phyloP scores from a whole-genome alignment of 306 rosid species.

The Styphnolobium japonicum region DNA sequence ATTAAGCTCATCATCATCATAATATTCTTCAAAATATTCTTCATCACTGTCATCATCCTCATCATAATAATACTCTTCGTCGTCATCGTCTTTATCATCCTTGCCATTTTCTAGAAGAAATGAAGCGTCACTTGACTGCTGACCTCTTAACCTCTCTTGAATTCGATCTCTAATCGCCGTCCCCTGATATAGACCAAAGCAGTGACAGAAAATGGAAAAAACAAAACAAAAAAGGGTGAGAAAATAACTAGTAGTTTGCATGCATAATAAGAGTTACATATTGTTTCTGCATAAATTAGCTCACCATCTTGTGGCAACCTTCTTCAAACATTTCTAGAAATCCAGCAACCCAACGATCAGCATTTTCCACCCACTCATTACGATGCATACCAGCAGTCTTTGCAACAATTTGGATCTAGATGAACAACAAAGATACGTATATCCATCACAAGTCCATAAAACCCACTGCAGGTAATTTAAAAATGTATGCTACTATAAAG shows the following conservation, averaged over 20 bases:
- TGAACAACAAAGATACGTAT: conserved; percentile 25
- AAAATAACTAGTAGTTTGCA: background rate
- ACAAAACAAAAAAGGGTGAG: background rate
- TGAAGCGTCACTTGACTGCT: conserved; percentile 39
- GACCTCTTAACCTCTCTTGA: conserved; percentile 84
- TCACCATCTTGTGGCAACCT: conserved; percentile 98
- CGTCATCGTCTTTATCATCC: conserved; percentile 35
- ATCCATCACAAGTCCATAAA: conserved; percentile 26
- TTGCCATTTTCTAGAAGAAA: conserved; percentile 51
- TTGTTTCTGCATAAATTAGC: conserved; percentile 22
- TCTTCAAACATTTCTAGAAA: conserved; percentile 99
- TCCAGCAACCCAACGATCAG: conserved; percentile 98
- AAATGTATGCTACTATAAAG: background rate
- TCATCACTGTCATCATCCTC: conserved; percentile 51
- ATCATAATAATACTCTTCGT: conserved; percentile 47
- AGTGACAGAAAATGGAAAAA: background rate
- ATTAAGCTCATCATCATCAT: conserved; percentile 24
- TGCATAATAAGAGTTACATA: background rate
- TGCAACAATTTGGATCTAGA: conserved; percentile 87
- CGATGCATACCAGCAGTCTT: conserved; percentile 90
- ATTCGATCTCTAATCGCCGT: conserved; percentile 93
- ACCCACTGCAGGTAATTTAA: background rate
- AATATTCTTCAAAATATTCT: conserved; percentile 40
- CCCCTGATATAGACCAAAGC: conserved; percentile 55
- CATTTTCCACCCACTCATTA: conserved; percentile 99